These are phyloP conservation scores for Diaporthe ilicicola DNA, from an alignment of 2,329 filamentous ascomycete species.

Conservation along the genomic window DNA sequence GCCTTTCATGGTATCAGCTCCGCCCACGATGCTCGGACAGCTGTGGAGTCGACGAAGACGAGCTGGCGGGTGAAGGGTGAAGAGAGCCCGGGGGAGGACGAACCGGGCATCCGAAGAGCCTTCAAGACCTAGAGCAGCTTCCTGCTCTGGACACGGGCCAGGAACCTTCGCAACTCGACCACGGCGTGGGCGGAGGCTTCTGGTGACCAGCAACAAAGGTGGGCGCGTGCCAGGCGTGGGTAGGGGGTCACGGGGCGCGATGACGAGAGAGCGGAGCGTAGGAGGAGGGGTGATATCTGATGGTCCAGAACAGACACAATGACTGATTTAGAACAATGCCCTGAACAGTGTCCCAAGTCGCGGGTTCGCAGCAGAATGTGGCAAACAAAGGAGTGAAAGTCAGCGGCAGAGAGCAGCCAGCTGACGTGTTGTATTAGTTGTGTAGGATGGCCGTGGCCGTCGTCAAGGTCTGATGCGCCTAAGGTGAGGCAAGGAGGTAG, in stretches of 20 bases:
- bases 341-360: slow-evolving; percentile 3
- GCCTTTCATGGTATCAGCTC: slow-evolving; percentile 42
- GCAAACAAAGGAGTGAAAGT: slow-evolving; percentile 31
- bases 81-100: slow-evolving; percentile 31
- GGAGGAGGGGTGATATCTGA: slow-evolving; percentile 17
- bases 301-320: slow-evolving; percentile 20
- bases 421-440: slow-evolving; percentile 28
- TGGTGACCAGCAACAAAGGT: slow-evolving; percentile 30
- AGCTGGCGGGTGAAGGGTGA: slow-evolving; percentile 29
- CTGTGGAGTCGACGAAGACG: slow-evolving; percentile 14
- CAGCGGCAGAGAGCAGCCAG: slow-evolving; percentile 26
- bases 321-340: slow-evolving; percentile 22
- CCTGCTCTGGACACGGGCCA: slow-evolving; percentile 32
- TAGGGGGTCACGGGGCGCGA: slow-evolving; percentile 27
- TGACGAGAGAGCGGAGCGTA: slow-evolving; percentile 13
- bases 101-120: slow-evolving; percentile 33
- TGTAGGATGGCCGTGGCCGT: slow-evolving; percentile 17
- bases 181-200: slow-evolving; percentile 19
- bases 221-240: slow-evolving; percentile 29
- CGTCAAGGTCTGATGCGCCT: slow-evolving; percentile 24
- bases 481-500: not conserved
- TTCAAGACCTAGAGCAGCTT: slow-evolving; percentile 33
- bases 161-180: slow-evolving; percentile 28
- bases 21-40: slow-evolving; percentile 13
- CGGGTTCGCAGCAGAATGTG: slow-evolving; percentile 20